Base-by-base conservation (phyloP, 78 protist genomes). In the Guillardia theta region DNA sequence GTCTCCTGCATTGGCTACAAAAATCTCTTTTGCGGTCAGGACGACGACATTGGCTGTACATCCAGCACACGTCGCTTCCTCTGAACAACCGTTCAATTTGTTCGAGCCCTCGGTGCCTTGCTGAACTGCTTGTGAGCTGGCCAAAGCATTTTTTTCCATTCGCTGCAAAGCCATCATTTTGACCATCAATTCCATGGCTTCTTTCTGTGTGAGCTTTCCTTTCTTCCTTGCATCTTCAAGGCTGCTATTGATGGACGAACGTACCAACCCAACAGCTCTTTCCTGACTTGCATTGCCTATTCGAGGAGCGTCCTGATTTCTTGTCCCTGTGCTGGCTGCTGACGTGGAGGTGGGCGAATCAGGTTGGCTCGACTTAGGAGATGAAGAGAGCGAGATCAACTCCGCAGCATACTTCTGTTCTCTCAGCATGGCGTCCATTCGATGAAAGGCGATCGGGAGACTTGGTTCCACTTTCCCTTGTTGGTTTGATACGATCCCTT, bases 41-140 rank as follows among this genome's bases (percentile, higher is more conserved):
- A 70, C 45, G 46, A 70, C 83, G 46, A 70, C 83, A 24, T 70
- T 70, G 41, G 83, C 83, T 24, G 83, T 70, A 43, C 83, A 70
- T 24, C 83, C 78, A 30, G 78, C 78, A 64, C 43, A 15, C 39
- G 78, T 64, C 9, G 6, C 15, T 12, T 5, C 78, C 12, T 64
- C 78, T 12, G 8, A 24, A 5, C 39, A 24, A 5, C 15, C n/a
- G 12, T 12, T 33, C 22, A 15, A 24, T 24, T 64, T 12, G 9
- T 33, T 33, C 39, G 78, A 24, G 12, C 39, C 78, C 78, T 33
- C 78, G 21, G 12, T 5, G 12, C 78, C 78, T 64, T 15, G 43
- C 12, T 33, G 43, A 12, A 24, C 78, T 64, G 6, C 78, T 15
- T 15, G 43, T 33, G 43, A 24, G 58, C 58, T 50, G 58, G 30